Percentiles rank a stretch among this genome's conserved stretches.
Evolutionary conservation across 2,329 filamentous ascomycete species (phyloP).

Genomic region (Fusarium armeniacum): DNA sequence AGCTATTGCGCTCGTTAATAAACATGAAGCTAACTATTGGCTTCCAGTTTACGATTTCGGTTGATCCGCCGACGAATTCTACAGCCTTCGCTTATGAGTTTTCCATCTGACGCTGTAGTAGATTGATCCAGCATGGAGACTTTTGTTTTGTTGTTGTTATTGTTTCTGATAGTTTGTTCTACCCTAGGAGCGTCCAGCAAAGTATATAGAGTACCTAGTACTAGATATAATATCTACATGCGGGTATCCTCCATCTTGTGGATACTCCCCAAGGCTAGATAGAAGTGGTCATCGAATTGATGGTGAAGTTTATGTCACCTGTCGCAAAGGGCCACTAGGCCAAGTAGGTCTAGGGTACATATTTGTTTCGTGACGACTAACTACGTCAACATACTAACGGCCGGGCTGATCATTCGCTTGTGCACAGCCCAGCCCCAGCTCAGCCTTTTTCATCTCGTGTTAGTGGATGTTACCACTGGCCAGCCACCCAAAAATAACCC

Average conservation of each 20-base stretch:
- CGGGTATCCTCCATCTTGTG: neutral
- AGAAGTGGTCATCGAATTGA: neutral
- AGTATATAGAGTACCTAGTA: neutral
- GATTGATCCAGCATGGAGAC: neutral
- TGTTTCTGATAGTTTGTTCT: neutral
- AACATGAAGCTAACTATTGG: neutral
- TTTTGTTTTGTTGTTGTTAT: neutral
- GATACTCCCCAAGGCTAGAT: neutral
- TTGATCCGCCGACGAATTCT: neutral
- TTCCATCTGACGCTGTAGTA: neutral
- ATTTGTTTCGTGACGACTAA: neutral
- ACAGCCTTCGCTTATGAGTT: neutral
- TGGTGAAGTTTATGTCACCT: neutral
- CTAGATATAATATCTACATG: no score
- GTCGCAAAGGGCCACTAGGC: neutral
- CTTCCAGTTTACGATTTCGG: neutral
- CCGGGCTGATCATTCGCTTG: conserved; percentile 1
- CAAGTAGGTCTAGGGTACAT: neutral
- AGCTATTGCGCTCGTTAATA: neutral
- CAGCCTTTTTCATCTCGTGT: conserved; percentile 25
- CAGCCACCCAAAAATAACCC: conserved; percentile 15
- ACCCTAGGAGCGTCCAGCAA: no score
- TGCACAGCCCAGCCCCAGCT: neutral
- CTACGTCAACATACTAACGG: neutral
- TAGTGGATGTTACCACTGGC: conserved; percentile 7